Conservation (phyloP, 805 yeast species). For the Suhomyces vadensis region DNA sequence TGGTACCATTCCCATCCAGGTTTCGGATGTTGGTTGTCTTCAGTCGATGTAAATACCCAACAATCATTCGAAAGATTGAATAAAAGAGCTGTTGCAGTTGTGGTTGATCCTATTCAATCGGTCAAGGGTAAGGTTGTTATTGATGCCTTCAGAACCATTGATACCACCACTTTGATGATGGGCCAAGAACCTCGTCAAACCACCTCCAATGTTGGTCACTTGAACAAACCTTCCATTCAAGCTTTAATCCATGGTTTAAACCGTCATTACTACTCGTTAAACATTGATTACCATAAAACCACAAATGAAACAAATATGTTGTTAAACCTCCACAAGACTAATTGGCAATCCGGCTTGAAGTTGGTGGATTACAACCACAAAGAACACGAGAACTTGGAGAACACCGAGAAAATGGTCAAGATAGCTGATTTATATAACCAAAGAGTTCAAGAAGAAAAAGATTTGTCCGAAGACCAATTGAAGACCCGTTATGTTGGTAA, state of each 20-base stretch:
- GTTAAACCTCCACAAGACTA: conserved; percentile 88
- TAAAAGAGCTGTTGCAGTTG: conserved; percentile 96
- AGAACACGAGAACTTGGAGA: conserved; percentile 72
- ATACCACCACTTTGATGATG: conserved; percentile 83
- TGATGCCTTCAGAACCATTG: conserved; percentile 95
- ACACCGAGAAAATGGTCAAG: conserved; percentile 77
- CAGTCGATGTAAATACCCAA: conserved; percentile 96
- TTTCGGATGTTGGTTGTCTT: conserved; percentile 97
- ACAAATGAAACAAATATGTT: conserved; percentile 91
- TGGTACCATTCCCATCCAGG: conserved; percentile 99
- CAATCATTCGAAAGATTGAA: conserved; percentile 96
- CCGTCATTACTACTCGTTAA: conserved; percentile 93
- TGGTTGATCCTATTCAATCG: conserved; percentile 96
- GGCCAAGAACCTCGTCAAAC: conserved; percentile 98
- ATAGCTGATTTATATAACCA: conserved; percentile 87
- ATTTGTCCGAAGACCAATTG: conserved; percentile 80
- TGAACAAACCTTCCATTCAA: conserved; percentile 95
- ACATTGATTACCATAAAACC: conserved; percentile 92
- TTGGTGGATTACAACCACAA: conserved; percentile 74
- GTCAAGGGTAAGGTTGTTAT: conserved; percentile 98
- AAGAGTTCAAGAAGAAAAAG: conserved; percentile 90
- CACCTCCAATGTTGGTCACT: conserved; percentile 91
- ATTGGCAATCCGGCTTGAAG: conserved; percentile 91
- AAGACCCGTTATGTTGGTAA: conserved; percentile 97
- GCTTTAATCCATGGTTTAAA: conserved; percentile 96